Evolutionary conservation across 2,329 filamentous ascomycete genomes (phyloP).

Genomic region (Cladophialophora carrionii): DNA sequence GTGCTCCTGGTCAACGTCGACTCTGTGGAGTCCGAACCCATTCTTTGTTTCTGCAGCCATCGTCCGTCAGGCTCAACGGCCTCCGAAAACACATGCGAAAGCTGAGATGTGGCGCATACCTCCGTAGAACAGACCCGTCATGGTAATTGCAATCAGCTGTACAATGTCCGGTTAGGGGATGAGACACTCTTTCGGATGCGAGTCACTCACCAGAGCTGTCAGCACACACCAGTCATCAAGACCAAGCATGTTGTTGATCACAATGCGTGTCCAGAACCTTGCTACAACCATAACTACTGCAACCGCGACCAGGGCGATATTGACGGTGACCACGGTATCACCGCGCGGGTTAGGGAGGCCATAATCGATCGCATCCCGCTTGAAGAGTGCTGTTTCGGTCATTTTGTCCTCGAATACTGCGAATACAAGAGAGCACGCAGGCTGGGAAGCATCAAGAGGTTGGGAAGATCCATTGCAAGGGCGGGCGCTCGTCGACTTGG

Average conservation of each 20-base stretch:
- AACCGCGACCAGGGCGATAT: conserved; percentile 15
- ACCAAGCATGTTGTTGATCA: conserved; percentile 17
- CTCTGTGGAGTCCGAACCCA: conserved; percentile 17
- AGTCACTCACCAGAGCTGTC: conserved; percentile 8
- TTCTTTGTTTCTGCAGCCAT: conserved; percentile 12
- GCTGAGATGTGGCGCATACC: conserved; percentile 3
- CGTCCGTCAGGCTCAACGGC: conserved; percentile 3
- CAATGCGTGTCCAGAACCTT: conserved; percentile 18
- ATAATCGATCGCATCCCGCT: conserved; percentile 11
- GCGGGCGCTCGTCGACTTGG: not conserved
- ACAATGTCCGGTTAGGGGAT: not conserved
- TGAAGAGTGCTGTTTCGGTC: conserved; percentile 1
- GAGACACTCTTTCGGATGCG: no score
- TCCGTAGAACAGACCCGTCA: conserved; percentile 16
- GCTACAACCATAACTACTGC: conserved; percentile 7
- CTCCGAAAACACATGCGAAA: not conserved
- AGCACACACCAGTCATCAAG: conserved; percentile 17
- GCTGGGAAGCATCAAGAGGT: not conserved
- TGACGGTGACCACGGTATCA: conserved; percentile 14
- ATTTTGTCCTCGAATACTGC: conserved; percentile 8
- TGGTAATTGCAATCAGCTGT: conserved; percentile 14
- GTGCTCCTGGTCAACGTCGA: conserved; percentile 9
- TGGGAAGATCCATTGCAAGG: not conserved
- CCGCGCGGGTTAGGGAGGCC: conserved; percentile 11
- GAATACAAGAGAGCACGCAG: not conserved